These are phyloP conservation scores for Lichtheimia hyalospora DNA, from an alignment of 371 early-diverging fungal genomes.

Conservation along the genomic window DNA sequence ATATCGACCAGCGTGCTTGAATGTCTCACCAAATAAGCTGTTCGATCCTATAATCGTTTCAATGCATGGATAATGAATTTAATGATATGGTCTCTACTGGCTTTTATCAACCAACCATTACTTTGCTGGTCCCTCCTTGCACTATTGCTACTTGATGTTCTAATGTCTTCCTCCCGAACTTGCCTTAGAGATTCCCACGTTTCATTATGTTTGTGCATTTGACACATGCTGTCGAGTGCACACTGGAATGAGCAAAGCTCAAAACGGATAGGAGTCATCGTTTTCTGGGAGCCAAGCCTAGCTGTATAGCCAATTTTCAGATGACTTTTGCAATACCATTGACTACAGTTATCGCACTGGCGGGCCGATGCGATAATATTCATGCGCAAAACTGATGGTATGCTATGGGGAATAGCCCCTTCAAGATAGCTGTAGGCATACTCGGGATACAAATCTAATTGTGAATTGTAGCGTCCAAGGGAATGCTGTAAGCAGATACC, in stretches of 20 bases:
- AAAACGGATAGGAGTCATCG: constrained; percentile 31
- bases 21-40: neutral
- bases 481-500: constrained; percentile 1
- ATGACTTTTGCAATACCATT: constrained; percentile 25
- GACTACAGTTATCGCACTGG: constrained; percentile 35
- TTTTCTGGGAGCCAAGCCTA: constrained; percentile 25
- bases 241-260: constrained; percentile 32
- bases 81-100: neutral
- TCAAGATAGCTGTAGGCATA: constrained; percentile 6
- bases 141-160: neutral
- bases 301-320: constrained; percentile 31
- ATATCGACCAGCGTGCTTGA: constrained; percentile 4
- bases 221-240: constrained; percentile 12
- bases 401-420: neutral
- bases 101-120: neutral
- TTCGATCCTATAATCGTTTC: neutral
- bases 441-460: constrained; percentile 5
- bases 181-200: neutral
- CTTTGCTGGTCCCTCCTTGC: neutral
- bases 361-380: constrained; percentile 8
- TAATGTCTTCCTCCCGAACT: no score
- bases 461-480: constrained; percentile 2
- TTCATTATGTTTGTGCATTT: constrained; percentile 10
- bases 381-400: constrained; percentile 7
- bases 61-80: neutral